phyloP scores from a whole-genome alignment of 2,329 filamentous ascomycete species.

The Pseudogymnoascus sp. region DNA sequence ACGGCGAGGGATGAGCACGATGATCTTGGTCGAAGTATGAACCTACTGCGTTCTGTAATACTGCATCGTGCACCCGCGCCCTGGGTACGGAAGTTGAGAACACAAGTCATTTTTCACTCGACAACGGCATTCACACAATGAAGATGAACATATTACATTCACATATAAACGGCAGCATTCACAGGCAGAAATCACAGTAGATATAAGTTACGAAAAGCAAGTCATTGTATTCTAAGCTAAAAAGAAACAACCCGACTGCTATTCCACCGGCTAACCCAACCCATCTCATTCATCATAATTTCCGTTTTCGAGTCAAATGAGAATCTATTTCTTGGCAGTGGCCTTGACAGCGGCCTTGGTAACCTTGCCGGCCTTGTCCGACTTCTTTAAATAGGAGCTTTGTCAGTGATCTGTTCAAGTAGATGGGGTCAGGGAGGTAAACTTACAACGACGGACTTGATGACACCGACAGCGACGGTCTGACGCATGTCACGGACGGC shows the following conservation, averaged over 20 bases:
- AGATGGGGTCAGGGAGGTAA: not conserved
- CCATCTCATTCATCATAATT: not conserved
- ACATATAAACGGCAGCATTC: not conserved
- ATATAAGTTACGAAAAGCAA: not conserved
- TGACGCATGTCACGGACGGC: constrained; percentile 98
- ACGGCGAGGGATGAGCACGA: not conserved
- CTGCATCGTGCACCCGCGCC: not conserved
- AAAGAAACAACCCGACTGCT: constrained; percentile 1
- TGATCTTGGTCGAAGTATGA: not conserved
- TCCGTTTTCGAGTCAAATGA: constrained; percentile 3
- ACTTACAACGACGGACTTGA: constrained; percentile 58
- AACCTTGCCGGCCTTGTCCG: constrained; percentile 30
- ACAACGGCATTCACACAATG: not conserved
- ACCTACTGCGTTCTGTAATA: not conserved
- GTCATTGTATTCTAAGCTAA: constrained; percentile 8
- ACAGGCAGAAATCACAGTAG: not conserved
- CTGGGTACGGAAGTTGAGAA: not conserved
- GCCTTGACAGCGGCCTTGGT: constrained; percentile 35
- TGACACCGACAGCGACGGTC: constrained; percentile 87
- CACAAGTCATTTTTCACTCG: not conserved
- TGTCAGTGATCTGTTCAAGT: not conserved
- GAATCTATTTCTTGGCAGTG: constrained; percentile 31
- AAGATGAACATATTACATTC: not conserved
- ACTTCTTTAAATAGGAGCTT: constrained; percentile 12
- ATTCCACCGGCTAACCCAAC: constrained; percentile 1